Evolutionary conservation across 1,284 basidiomycete species (phyloP).

Genomic region (Mycocalia duriaeana): DNA sequence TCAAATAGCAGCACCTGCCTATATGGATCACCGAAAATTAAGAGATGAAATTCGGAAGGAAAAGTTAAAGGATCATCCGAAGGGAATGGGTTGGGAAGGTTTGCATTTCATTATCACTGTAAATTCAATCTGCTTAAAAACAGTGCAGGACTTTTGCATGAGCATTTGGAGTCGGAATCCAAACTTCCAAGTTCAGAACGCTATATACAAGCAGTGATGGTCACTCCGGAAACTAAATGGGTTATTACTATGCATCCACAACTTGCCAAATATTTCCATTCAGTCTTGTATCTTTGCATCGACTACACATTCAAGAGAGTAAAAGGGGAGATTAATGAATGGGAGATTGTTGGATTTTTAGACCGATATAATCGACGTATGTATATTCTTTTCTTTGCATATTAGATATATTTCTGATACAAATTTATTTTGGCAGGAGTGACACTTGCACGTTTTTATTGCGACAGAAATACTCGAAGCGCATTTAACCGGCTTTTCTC

Average conservation of each 20-base stretch:
- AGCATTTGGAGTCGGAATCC: too few species aligned
- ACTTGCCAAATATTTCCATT: background rate
- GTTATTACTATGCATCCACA: background rate
- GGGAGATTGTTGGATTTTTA: background rate
- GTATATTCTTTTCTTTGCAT: too few species aligned
- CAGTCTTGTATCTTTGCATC: background rate
- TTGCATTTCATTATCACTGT: too few species aligned
- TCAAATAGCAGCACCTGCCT: slow-evolving; percentile 1
- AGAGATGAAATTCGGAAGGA: slow-evolving; percentile 2
- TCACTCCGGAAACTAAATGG: background rate
- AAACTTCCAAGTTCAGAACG: too few species aligned
- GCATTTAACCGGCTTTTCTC: background rate
- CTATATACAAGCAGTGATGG: background rate
- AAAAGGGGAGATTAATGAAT: background rate
- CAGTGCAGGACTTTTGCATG: too few species aligned
- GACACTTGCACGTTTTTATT: background rate
- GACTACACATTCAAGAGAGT: slow-evolving; percentile 1
- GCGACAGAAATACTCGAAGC: background rate
- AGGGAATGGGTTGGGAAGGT: slow-evolving; percentile 8
- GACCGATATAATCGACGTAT: background rate
- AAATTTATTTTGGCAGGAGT: background rate
- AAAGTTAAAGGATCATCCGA: slow-evolving; percentile 6
- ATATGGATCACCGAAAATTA: slow-evolving; percentile 5
- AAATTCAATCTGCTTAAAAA: too few species aligned
- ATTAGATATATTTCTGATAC: background rate